phyloP scores from a whole-genome alignment of 768 basidiomycete species.

The Ephemerocybe angulata region DNA sequence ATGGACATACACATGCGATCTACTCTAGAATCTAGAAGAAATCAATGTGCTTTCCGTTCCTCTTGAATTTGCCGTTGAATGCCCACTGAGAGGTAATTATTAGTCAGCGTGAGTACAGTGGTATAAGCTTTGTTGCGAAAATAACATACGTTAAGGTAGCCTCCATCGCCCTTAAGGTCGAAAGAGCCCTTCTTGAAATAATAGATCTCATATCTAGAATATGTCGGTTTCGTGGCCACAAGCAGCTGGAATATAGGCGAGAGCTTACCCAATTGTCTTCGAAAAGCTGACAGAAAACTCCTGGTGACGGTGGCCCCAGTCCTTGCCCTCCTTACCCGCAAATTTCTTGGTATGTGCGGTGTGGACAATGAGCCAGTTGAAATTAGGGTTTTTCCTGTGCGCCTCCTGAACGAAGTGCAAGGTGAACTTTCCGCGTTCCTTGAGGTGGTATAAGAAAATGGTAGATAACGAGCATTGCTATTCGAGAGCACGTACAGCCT shows the following conservation, averaged over 20 bases:
- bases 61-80: too few species aligned
- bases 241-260: not conserved
- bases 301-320: conserved; percentile 24
- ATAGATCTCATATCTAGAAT: conserved; percentile 23
- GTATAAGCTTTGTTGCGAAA: too few species aligned
- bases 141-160: conserved; percentile 22
- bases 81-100: too few species aligned
- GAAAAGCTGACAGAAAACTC: conserved; percentile 17
- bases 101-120: too few species aligned
- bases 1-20: too few species aligned
- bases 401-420: not conserved
- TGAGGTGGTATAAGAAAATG: not conserved
- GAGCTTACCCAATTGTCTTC: conserved; percentile 17
- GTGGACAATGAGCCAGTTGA: conserved; percentile 20
- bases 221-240: conserved; percentile 7
- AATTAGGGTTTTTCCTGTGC: conserved; percentile 12
- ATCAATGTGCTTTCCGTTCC: too few species aligned
- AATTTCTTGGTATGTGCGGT: conserved; percentile 19
- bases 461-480: not conserved
- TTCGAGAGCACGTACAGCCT: not conserved
- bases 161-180: conserved; percentile 19
- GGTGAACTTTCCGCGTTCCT: conserved; percentile 4
- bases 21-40: too few species aligned
- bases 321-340: conserved; percentile 17
- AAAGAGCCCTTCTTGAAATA: conserved; percentile 20